Evolutionary conservation across 768 basidiomycete genomes (phyloP).

Genomic region (Calvatia gigantea): DNA sequence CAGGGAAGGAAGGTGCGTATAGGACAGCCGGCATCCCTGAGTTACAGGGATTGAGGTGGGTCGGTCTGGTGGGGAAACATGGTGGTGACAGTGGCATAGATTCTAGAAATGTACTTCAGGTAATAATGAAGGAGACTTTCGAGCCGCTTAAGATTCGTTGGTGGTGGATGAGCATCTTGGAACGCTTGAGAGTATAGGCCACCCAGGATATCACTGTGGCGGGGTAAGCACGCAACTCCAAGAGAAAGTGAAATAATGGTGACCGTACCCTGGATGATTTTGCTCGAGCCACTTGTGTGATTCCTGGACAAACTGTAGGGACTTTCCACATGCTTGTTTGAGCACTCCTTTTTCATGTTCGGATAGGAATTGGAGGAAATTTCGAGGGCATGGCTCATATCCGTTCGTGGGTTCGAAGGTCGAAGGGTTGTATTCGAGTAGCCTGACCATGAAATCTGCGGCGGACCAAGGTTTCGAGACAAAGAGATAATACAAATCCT

Average conservation of each 20-base stretch:
- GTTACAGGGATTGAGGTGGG: not conserved
- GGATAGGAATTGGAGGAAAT: conserved; percentile 26
- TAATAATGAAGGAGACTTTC: conserved; percentile 22
- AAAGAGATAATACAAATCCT: conserved; percentile 7
- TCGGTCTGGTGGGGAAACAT: not conserved
- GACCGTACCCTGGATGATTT: not conserved
- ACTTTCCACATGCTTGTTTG: conserved; percentile 11
- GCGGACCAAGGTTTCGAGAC: conserved; percentile 19
- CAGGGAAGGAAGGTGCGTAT: not conserved
- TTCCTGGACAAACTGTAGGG: not conserved
- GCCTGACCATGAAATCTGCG: conserved; percentile 32
- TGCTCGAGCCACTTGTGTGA: conserved; percentile 11
- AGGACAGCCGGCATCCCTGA: not conserved
- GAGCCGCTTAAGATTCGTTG: conserved; percentile 14
- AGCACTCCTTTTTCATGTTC: conserved; percentile 19
- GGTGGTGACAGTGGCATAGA: conserved; percentile 15
- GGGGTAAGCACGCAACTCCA: not conserved
- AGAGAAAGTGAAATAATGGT: not conserved
- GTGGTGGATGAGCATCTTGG: conserved; percentile 14
- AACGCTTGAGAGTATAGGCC: conserved; percentile 18
- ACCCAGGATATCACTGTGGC: conserved; percentile 4
- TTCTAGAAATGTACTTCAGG: conserved; percentile 18
- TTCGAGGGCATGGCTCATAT: conserved; percentile 18
- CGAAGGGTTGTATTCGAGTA: conserved; percentile 38
- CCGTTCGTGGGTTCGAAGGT: conserved; percentile 7